A percentile compares a stretch with the other conserved stretches of the same genome.
phyloP scores from a whole-genome alignment of 2,329 filamentous ascomycete genomes.

The Cercospora beticola region DNA sequence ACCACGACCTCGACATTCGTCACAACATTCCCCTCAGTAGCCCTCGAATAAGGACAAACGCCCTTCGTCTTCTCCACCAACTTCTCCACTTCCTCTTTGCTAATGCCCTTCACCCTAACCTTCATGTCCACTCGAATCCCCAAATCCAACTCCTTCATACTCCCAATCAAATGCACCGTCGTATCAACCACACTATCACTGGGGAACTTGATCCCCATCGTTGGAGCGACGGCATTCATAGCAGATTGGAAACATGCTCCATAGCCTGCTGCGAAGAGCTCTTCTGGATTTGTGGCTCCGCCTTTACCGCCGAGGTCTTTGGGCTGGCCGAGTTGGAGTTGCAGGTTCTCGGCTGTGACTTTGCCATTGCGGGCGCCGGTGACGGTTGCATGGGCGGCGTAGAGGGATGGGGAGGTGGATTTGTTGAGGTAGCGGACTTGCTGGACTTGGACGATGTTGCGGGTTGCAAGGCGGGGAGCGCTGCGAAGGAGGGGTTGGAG shows the following conservation, averaged over 20 bases:
- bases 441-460: not conserved
- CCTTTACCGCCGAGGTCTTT: slow-evolving; percentile 23
- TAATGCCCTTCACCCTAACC: slow-evolving; percentile 39
- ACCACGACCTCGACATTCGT: slow-evolving; percentile 25
- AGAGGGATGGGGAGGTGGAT: slow-evolving; percentile 16
- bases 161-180: slow-evolving; percentile 48
- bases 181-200: slow-evolving; percentile 45
- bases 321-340: slow-evolving; percentile 22
- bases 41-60: slow-evolving; percentile 40
- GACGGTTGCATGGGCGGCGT: slow-evolving; percentile 19
- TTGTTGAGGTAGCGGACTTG: slow-evolving; percentile 25
- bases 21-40: slow-evolving; percentile 39
- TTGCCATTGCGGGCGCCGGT: slow-evolving; percentile 26
- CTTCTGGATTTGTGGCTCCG: slow-evolving; percentile 47
- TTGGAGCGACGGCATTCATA: slow-evolving; percentile 47
- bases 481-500: not conserved
- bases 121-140: slow-evolving; percentile 48
- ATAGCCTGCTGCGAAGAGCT: slow-evolving; percentile 51
- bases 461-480: not conserved
- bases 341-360: slow-evolving; percentile 18
- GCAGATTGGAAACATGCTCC: slow-evolving; percentile 50
- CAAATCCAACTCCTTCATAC: slow-evolving; percentile 48
- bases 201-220: slow-evolving; percentile 46
- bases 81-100: slow-evolving; percentile 38
- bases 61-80: slow-evolving; percentile 39